These are phyloP conservation scores for Trifolium fragiferum DNA, from an alignment of 306 rosid genomes.

Conservation along the genomic window DNA sequence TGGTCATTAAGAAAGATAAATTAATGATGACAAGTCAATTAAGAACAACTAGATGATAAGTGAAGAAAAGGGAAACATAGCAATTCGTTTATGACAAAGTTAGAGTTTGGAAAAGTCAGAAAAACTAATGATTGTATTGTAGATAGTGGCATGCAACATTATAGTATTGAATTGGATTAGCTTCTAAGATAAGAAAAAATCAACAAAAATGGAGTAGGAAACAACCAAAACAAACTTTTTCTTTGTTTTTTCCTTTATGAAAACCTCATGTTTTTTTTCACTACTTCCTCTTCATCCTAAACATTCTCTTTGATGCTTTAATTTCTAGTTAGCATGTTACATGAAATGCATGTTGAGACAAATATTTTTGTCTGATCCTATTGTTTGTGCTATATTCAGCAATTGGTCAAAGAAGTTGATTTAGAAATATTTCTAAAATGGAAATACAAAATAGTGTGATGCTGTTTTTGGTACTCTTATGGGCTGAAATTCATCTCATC, in stretches of 20 bases:
- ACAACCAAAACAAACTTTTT: conserved; percentile 34
- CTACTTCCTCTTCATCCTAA: conserved; percentile 27
- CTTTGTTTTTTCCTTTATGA: conserved; percentile 31
- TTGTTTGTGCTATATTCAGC: conserved; percentile 31
- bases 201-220: conserved; percentile 37
- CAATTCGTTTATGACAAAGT: conserved; percentile 32
- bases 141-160: conserved; percentile 34
- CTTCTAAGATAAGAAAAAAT: conserved; percentile 67
- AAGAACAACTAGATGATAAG: conserved; percentile 38
- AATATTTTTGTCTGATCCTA: conserved; percentile 16
- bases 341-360: conserved; percentile 33
- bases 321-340: not conserved
- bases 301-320: conserved; percentile 25
- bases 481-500: conserved; percentile 50
- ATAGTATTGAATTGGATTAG: conserved; percentile 34
- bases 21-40: conserved; percentile 20
- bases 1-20: conserved; percentile 32
- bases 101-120: conserved; percentile 38
- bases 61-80: conserved; percentile 42
- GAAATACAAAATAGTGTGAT: conserved; percentile 42
- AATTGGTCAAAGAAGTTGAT: conserved; percentile 15
- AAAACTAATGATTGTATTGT: conserved; percentile 38
- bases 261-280: conserved; percentile 34
- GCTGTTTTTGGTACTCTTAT: conserved; percentile 60
- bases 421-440: conserved; percentile 46